Conservation (phyloP, 257 asterid species). For the Capsicum rhomboideum region DNA sequence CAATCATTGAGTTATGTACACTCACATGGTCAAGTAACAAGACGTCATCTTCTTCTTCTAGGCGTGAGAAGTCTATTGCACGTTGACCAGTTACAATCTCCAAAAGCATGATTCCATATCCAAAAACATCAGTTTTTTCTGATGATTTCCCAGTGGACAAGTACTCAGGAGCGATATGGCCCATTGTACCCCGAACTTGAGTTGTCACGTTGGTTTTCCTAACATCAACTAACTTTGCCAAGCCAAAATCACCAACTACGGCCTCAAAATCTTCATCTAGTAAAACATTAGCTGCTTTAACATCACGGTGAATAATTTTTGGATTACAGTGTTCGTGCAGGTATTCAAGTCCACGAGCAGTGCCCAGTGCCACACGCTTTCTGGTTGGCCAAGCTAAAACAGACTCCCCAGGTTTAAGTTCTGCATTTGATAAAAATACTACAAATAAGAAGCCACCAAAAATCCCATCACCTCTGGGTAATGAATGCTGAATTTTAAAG, state of each 20-base stretch:
- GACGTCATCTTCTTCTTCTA: conserved; percentile 97
- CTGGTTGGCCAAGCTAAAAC: conserved; percentile 79
- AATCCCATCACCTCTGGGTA: background rate
- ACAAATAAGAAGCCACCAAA: background rate
- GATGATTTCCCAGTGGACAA: conserved; percentile 95
- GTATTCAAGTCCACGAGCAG: conserved; percentile 93
- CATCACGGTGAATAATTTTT: conserved; percentile 91
- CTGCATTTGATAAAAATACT: conserved; percentile 27
- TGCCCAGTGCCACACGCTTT: conserved; percentile 79
- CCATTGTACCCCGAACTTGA: conserved; percentile 99
- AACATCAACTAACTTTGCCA: conserved; percentile 91
- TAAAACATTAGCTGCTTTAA: conserved; percentile 95
- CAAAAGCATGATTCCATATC: conserved; percentile 91
- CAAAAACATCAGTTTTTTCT: conserved; percentile 89
- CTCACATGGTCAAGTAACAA: conserved; percentile 91
- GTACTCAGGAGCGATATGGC: conserved; percentile 98
- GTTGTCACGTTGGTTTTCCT: conserved; percentile 89
- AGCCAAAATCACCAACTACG: conserved; percentile 94
- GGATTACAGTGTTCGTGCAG: conserved; percentile 95
- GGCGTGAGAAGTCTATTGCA: conserved; percentile 92
- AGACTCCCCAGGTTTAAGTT: conserved; percentile 77
- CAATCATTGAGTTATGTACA: background rate
- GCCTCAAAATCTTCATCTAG: conserved; percentile 92
- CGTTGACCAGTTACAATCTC: conserved; percentile 96
- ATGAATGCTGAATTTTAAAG: background rate